A percentile compares a stretch with the other conserved stretches of the same genome.
phyloP scores from a whole-genome alignment of 2,329 filamentous ascomycete genomes.

The Orbilia ellipsospora region DNA sequence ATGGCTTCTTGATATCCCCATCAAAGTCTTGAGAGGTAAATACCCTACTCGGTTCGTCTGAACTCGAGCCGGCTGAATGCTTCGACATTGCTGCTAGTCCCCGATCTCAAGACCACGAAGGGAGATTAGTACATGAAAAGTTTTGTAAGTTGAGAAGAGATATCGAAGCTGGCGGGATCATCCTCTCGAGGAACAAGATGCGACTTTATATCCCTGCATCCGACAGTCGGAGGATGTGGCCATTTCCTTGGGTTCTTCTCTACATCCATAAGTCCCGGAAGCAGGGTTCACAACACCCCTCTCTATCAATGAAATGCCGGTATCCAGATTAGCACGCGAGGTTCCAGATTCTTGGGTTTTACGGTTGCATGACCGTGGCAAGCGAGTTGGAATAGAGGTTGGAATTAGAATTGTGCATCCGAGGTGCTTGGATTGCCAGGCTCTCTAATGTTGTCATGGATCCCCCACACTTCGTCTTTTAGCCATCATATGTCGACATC shows the following conservation, averaged over 20 bases:
- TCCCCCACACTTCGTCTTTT: conserved; percentile 44
- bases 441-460: not conserved
- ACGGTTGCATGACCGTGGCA: conserved; percentile 1
- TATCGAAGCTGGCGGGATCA: conserved; percentile 15
- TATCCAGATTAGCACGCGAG: conserved; percentile 23
- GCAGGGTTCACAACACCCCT: not conserved
- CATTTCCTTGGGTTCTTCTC: not conserved
- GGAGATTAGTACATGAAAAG: conserved; percentile 4
- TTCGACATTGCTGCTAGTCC: conserved; percentile 31
- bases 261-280: not conserved
- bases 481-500: conserved; percentile 51
- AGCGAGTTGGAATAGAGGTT: conserved; percentile 20
- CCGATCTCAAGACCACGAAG: not conserved
- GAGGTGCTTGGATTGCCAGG: not conserved
- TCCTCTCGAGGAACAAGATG: conserved; percentile 10
- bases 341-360: conserved; percentile 26
- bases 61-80: conserved; percentile 28
- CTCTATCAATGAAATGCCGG: conserved; percentile 29
- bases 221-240: not conserved
- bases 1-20: conserved; percentile 32
- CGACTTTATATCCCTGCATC: conserved; percentile 35
- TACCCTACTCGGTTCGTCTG: conserved; percentile 8
- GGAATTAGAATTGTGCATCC: not conserved
- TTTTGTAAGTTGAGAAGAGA: not conserved
- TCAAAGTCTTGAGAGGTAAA: conserved; percentile 15